Base-by-base conservation (phyloP, 2,329 filamentous ascomycete species). In the Aaosphaeria pasadenensis region DNA sequence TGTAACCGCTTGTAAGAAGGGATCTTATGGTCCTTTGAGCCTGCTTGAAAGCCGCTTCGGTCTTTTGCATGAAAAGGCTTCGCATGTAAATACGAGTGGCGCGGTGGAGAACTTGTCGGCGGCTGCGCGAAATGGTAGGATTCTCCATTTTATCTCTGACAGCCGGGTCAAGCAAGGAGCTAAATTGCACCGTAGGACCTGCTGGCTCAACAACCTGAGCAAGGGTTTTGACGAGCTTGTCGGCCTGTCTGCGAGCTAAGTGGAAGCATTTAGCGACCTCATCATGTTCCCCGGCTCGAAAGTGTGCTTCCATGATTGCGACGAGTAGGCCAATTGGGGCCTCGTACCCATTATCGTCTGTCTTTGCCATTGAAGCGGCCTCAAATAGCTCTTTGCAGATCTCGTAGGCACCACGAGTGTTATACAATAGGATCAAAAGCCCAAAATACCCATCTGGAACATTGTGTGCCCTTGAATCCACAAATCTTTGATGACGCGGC, bases 191-290 rank as follows among this genome's bases (percentile, higher is more conserved):
- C 1, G 45, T 42, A 1, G 53, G 42, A 1, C 53, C 38, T 59
- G 71, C 28, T 63, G 63, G 40, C 59, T 76, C 40, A 74, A 69
- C 46, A 40, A 47, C 50, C 52, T 65, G 58, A 29, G 55, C 44
- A 32, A 65, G 56, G 9, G 66, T 69, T 46, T 69, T 70, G 39
- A 55, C 57, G 7, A 69, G 58, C 35, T 73, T 69, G 46, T 77
- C 71, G 1, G 79, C 81, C 51, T 78, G 77, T 5, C 74, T 58
- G 47, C 86, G 77, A 2, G 84, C 78, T 29, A 85, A 66, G 1
- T 79, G 56, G 89, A 90, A 96, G 44, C 82, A 84, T 41, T 78
- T 69, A 52, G 82, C 78, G 17, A 92, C 83, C 44, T 81, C 77
- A 5, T 79, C 73, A 55, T 83, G 79, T 24, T 84, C 76, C 36